Evolutionary conservation across 768 basidiomycete genomes (phyloP), one percentile per base, ranked within the genome.

Genomic region (Pleurotus citrinopileatus): DNA sequence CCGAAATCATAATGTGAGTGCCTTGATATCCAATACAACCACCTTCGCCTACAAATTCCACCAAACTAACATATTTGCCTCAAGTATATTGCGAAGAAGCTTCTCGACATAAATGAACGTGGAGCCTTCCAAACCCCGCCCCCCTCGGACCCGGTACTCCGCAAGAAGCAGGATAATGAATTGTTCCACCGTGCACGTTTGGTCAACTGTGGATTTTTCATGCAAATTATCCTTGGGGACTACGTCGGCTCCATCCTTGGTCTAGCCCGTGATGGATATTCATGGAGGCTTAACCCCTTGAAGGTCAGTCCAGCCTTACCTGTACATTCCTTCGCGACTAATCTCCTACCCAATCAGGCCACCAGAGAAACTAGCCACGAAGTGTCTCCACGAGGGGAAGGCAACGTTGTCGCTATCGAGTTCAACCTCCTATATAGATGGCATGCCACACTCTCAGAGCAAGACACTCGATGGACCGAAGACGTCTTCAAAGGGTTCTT

Each of bases 241-340:
- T 91, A 91, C 57, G 84, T 91, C 15, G 87, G 86, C 15, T 77
- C 79, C 17, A 90, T 91, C 58, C 74, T 91, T 26, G 85, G 84
- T 15, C 76, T 89, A 12, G 80, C 77, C n/a, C 73, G 80, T 27
- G 85, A 91, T 58, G 80, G 82, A 2, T 69, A 69, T 55, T 63
- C 70, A 36, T 91, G 89, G 89, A 77, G 86, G 52, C 70, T 91
- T 32, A 76, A 89, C 58, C 85, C 90, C 23, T 73, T 89, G 32
- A 74, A 75, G 68, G 86, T 86, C 60, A 53, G 69, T 57, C 1
- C 1, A 22, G 28, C 28, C 32, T 10, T 23, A 23, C 36, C 57
- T n/a, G n/a, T 13, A 2, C n/a, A 17, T 48, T 45, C 50, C 48
- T 13, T 53, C 10, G 13, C 23, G 26, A n/a, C 42, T 34, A 20